Conservation (phyloP, 1,139 yeast species). For the Candida sanyaensis region DNA sequence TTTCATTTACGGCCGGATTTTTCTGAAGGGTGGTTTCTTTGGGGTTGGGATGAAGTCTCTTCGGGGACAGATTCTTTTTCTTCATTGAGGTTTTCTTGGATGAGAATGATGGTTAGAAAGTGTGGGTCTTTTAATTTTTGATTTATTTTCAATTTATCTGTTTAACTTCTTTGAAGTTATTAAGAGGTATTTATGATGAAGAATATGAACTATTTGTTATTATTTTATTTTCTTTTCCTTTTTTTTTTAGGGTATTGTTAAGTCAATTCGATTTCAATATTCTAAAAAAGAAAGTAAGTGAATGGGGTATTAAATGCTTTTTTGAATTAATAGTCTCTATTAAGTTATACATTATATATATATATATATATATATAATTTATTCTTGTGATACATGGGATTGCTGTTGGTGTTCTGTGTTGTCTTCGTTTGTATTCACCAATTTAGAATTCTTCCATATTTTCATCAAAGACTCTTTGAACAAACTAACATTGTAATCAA, state of each 20-base stretch:
- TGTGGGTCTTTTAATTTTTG: conserved; percentile 91
- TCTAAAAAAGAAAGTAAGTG: background rate
- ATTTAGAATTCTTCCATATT: conserved; percentile 59
- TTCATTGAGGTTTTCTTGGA: conserved; percentile 5
- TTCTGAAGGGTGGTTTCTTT: conserved; percentile 9
- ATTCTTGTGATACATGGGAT: background rate
- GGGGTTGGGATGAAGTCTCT: background rate
- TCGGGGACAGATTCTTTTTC: conserved; percentile 6
- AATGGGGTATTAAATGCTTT: background rate
- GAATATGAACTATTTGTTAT: background rate
- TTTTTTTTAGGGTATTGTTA: conserved; percentile 1
- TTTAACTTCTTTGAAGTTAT: conserved; percentile 10
- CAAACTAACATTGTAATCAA: conserved; percentile 86
- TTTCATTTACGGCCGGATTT: conserved; percentile 21
- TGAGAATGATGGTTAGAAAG: conserved; percentile 35
- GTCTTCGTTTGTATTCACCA: background rate
- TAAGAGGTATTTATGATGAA: background rate
- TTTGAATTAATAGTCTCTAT: background rate
- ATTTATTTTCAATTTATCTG: conserved; percentile 35
- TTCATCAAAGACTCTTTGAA: conserved; percentile 78
- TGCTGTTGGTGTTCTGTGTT: background rate
- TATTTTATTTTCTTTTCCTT: conserved; percentile 3
- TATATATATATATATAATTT: no score
- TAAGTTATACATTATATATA: background rate
- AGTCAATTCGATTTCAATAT: conserved; percentile 7